Evolutionary conservation across 371 early-diverging fungal species (phyloP).

Genomic region (Mortierella sp.): DNA sequence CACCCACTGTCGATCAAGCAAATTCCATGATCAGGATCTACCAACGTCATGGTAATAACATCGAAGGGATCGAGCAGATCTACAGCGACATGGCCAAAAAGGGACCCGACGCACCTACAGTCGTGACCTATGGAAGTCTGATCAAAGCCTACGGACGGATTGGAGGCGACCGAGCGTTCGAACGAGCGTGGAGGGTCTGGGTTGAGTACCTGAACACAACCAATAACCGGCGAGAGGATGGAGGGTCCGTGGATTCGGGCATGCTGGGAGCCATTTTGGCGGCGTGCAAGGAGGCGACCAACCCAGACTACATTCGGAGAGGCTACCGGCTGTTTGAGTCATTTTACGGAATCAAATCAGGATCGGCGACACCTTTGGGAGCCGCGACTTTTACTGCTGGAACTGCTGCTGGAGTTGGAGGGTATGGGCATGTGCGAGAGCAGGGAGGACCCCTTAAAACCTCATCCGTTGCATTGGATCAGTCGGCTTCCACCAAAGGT

Average conservation of each 20-base stretch:
- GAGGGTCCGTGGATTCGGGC: background rate
- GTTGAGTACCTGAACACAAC: background rate
- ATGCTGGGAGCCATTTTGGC: background rate
- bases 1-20: background rate
- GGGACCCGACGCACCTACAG: constrained; percentile 4
- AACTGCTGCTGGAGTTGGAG: background rate
- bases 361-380: background rate
- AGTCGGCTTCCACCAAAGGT: background rate
- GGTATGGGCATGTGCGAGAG: background rate
- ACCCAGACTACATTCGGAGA: background rate
- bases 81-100: background rate
- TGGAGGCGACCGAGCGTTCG: background rate
- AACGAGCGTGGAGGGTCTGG: background rate
- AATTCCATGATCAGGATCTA: constrained; percentile 4
- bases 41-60: background rate
- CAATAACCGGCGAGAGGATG: background rate
- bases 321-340: constrained; percentile 1
- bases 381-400: background rate
- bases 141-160: background rate
- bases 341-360: background rate
- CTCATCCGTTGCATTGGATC: background rate
- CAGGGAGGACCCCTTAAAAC: background rate
- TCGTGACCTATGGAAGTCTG: background rate
- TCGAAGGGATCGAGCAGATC: background rate
- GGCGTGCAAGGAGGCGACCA: background rate